Base-by-base conservation (phyloP, 257 asterid genomes). In the Penstemon davidsonii region DNA sequence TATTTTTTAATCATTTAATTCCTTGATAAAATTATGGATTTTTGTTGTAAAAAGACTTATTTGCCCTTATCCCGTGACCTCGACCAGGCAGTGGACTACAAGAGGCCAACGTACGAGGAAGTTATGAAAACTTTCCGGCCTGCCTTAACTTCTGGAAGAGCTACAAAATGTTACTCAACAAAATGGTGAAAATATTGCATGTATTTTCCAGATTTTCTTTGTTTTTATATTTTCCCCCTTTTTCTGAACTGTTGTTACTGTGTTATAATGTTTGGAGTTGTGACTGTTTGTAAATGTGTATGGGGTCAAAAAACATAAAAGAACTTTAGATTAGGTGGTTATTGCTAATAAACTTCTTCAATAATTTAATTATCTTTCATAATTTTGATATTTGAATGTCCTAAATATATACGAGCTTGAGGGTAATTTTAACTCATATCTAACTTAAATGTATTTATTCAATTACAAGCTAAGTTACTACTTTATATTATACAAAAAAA, bases 91-190 rank as follows among this genome's bases (percentile, higher is more conserved):
- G 98, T 88, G 66, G 98, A 93, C 78, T 93, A 93, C 82, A 93
- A 93, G 85, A 86, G 97, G 87, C 98, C 97, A 3, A 88, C 95
- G 0, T 93, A 93, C 25, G 97, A 90, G 82, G 94, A 88, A 77
- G 98, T 93, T 25, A 71, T 93, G 86, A 76, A 71, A 75, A 82
- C 84, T 55, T 90, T 93, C 70, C 75, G 67, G 61, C 83, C 89
- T 55, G 69, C 85, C 78, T 57, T 93, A 65, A 70, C 63, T 41
- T 71, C 72, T 8, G 86, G 89, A 62, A 85, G 74, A 72, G 94
- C 96, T 64, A 72, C 94, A 36, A 90, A 90, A 76, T 86, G 90
- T 82, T 82, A 85, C 67, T 92, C 98, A 7, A 77, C 88, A 0
- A 92, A 88, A 79, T 92, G 96, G 98, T 92, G 90, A 90, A 81